Base-by-base conservation (phyloP, 768 basidiomycete species). In the Hysterangium stoloniferum region DNA sequence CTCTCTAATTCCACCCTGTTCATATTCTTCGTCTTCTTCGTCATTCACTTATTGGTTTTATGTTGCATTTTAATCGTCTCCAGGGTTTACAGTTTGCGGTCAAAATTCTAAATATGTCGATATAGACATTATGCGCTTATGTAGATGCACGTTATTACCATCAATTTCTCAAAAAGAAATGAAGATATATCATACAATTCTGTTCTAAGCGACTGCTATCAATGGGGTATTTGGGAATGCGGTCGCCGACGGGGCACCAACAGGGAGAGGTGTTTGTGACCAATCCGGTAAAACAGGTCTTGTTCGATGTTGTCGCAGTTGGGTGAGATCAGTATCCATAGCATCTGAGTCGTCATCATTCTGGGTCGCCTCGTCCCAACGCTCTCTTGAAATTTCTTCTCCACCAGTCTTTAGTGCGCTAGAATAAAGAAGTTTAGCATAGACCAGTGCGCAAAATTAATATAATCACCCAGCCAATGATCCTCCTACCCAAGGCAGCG, bases 401-500 rank as follows among this genome's bases (percentile, higher is more conserved):
- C 89, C 91, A 3, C 88, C 87, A 0, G 85, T 90, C 66, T 96
- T 95, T 42, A 96, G 71, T 6, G 88, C 76, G 8, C 91, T 92
- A 53, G 17, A 49, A 40, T n/a, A 27, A 29, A 48, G 51, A 27
- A 43, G 47, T 20, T 8, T 42, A 27, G 20, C 22, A 29, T 31
- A 19, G 45, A 36, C 48, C 28, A 47, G 20, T 11, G 31, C 7
- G 17, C 25, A 33, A 41, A 20, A 27, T 22, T 2, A 62, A 25
- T 6, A 28, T 27, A 34, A 8, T 56, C 65, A 92, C 85, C 94
- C 95, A 2, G 93, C 90, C 17, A 98, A 63, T 19, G 89, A 92
- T 0, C 91, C 95, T 4, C 95, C 95, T 9, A 99, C 81, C 95
- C 95, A 99, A 0, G 84, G 76, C 67, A 94, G 72, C 29, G 81